Evolutionary conservation across 805 yeast genomes (phyloP), one percentile per base, ranked within the genome.

Genomic region (Clavispora asparagi): DNA sequence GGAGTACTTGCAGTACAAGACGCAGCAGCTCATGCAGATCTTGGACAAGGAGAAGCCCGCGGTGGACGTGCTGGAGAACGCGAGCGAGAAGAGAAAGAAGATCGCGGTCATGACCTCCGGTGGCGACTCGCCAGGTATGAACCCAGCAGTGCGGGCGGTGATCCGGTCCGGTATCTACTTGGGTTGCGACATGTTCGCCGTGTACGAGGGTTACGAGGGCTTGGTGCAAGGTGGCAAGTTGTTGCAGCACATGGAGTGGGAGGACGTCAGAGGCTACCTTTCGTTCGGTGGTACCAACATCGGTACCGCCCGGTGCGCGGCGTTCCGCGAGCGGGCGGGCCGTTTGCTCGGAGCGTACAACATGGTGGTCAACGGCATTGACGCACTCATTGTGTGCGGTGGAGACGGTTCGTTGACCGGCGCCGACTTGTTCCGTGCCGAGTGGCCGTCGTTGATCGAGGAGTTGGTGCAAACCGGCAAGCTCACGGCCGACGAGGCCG

Each of bases 121-220:
- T 57, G 99, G 99, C 68, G 99, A 94, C 64, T 87, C 98, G 44
- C 99, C 95, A 28, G 99, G 99, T 59, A 94, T 94, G 99, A 89
- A 90, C 67, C 92, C 97, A 5, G 87, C 84, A 26, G 99, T 94
- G 7, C 78, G 99, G 52, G 96, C 98, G 0, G 95, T 94, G 48
- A 96, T 92, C 8, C 79, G 99, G 58, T 81, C 97, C 1, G 96
- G 96, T 51, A 88, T 94, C 53, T 80, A 74, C 71, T 76, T 82
- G 47, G 91, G 86, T 14, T 94, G 98, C 71, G 95, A 90, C 52
- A 92, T 90, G 28, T 94, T 77, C 59, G 97, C 95, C 26, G 82
- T 95, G 41, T 84, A 80, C 63, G 99, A 94, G 69, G 99, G 99
- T 51, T 94, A 94, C 73, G 86, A 87, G 53, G 99, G 99, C 50